Conservation (phyloP, 345 rosid species). For the Euphorbia tirucalli region DNA sequence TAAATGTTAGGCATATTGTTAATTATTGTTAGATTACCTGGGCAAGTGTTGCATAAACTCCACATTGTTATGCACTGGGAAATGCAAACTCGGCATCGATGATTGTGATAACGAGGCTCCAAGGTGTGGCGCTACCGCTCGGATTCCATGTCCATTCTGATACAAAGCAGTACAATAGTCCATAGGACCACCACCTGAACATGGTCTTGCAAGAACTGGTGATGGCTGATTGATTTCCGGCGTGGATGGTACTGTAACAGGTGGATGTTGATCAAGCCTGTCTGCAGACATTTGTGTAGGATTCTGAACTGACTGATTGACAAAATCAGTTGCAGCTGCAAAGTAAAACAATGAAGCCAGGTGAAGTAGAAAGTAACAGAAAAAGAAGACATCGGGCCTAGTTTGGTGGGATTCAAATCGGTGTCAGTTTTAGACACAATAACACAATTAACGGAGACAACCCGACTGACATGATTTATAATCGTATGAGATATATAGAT, state of each 20-base stretch:
- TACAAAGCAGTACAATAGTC: not conserved
- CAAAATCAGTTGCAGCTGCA: constrained; percentile 7
- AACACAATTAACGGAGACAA: no score
- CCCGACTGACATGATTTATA: no score
- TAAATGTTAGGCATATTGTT: not conserved
- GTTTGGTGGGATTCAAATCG: no score
- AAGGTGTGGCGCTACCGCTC: not conserved
- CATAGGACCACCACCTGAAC: not conserved
- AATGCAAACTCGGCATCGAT: not conserved
- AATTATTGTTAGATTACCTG: no score
- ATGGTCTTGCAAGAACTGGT: not conserved
- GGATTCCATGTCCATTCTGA: not conserved
- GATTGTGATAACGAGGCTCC: not conserved
- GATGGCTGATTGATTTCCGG: constrained; percentile 8
- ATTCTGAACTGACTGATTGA: constrained; percentile 5
- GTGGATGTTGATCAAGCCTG: constrained; percentile 2
- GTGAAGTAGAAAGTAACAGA: not conserved
- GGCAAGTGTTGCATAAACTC: not conserved
- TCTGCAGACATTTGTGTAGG: not conserved
- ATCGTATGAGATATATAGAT: no score
- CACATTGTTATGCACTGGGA: not conserved
- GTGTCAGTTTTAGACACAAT: no score
- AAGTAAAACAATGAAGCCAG: not conserved
- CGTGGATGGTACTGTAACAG: not conserved
- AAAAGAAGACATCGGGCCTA: not conserved